phyloP scores from a whole-genome alignment of 2,329 filamentous ascomycete species.

The Colletotrichum somersetense region DNA sequence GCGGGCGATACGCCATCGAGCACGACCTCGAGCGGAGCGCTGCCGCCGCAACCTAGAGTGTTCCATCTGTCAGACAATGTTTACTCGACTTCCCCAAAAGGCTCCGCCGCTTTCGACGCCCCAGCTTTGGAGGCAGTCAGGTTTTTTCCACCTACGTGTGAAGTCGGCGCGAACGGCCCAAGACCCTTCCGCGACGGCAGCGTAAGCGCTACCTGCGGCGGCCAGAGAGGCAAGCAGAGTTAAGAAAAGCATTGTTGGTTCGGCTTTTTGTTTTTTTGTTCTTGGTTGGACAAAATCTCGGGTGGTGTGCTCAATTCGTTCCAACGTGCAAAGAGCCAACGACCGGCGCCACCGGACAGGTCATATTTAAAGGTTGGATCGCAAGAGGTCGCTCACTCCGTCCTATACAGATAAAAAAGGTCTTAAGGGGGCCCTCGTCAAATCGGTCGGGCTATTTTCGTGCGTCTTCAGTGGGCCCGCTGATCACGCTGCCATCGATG shows the following conservation, averaged over 20 bases:
- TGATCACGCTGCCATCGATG: neutral
- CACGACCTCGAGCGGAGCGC: slow-evolving; percentile 16
- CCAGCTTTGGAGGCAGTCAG: neutral
- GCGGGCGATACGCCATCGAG: slow-evolving; percentile 2
- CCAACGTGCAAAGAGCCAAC: too few species aligned
- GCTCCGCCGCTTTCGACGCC: neutral
- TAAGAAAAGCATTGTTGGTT: slow-evolving; percentile 1
- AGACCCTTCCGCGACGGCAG: slow-evolving; percentile 3
- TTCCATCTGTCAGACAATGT: neutral
- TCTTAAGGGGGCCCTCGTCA: neutral
- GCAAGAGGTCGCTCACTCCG: too few species aligned
- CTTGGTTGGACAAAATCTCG: rapidly evolving
- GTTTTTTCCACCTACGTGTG: slow-evolving; percentile 9
- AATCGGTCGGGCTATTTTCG: neutral
- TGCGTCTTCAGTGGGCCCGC: neutral
- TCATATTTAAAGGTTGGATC: neutral
- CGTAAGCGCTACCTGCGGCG: slow-evolving; percentile 6
- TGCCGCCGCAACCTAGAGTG: slow-evolving; percentile 10
- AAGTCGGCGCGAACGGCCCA: slow-evolving; percentile 24
- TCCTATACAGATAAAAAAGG: neutral
- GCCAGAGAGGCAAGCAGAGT: slow-evolving; percentile 7
- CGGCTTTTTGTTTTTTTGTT: neutral
- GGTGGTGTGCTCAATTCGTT: neutral
- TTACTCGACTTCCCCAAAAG: neutral
- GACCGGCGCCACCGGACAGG: neutral